Evolutionary conservation across 2,329 filamentous ascomycete genomes (phyloP).

Genomic region (Pseudocercospora macadamiae): DNA sequence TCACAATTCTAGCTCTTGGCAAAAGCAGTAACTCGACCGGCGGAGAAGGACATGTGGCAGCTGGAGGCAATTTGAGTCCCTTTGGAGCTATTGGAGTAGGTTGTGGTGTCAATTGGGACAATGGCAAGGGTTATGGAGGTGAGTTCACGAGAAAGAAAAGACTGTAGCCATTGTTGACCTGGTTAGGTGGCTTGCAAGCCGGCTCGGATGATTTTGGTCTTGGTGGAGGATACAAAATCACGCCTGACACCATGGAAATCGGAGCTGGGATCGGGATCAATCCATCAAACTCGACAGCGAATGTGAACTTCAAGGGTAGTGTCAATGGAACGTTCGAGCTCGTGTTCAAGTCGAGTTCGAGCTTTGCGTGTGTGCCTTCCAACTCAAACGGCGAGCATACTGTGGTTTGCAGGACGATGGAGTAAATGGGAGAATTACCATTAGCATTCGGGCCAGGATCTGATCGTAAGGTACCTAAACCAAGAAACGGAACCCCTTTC

Average conservation of each 20-base stretch:
- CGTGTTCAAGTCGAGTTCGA: constrained; percentile 12
- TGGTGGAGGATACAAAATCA: constrained; percentile 26
- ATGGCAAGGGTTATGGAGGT: constrained; percentile 22
- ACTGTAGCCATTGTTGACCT: neutral
- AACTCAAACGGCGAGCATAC: too few relatives aligned
- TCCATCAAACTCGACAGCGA: constrained; percentile 16
- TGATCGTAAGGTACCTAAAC: too few relatives aligned
- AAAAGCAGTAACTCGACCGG: constrained; percentile 22
- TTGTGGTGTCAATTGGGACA: constrained; percentile 26
- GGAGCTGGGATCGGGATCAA: constrained; percentile 24
- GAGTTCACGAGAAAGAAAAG: neutral
- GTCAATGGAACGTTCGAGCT: constrained; percentile 24
- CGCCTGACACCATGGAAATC: constrained; percentile 18
- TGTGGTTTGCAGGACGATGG: too few relatives aligned
- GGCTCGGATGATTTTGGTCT: constrained; percentile 25
- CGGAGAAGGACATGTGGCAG: constrained; percentile 21
- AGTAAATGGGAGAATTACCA: too few relatives aligned
- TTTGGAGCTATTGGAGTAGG: constrained; percentile 24
- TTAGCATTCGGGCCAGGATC: too few relatives aligned
- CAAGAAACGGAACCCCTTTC: constrained; percentile 69
- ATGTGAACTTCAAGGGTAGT: constrained; percentile 21
- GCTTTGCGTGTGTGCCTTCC: neutral
- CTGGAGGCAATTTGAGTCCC: constrained; percentile 15
- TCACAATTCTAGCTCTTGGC: constrained; percentile 15
- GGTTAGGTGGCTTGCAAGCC: constrained; percentile 22